Evolutionary conservation across 2,329 filamentous ascomycete genomes (phyloP).

Genomic region (Phaeoacremonium minimum): DNA sequence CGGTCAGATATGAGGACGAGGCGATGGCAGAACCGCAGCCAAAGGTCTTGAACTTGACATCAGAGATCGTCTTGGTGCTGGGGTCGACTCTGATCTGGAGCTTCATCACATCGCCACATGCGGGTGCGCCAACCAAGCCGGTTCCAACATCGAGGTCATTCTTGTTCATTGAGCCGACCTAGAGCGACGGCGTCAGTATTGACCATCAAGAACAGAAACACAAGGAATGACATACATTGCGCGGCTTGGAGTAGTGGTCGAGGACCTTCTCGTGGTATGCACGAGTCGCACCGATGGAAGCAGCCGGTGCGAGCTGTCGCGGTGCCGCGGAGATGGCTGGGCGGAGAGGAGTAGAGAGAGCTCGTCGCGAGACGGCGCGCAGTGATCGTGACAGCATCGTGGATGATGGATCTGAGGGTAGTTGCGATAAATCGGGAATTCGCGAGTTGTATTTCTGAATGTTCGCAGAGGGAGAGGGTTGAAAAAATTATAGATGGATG

Average conservation of each 20-base stretch:
- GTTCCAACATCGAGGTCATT: slow-evolving; percentile 80
- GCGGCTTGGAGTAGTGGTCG: slow-evolving; percentile 66
- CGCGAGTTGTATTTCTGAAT: no score
- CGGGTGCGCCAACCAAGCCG: slow-evolving; percentile 85
- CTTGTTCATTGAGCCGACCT: slow-evolving; percentile 61
- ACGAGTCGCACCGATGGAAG: slow-evolving; percentile 33
- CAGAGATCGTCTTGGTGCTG: slow-evolving; percentile 79
- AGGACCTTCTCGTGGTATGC: slow-evolving; percentile 59
- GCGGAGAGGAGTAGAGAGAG: slow-evolving; percentile 32
- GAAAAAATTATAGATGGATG: slow-evolving; percentile 3
- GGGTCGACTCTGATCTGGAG: slow-evolving; percentile 90
- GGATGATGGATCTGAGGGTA: slow-evolving; percentile 7
- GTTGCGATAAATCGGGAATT: slow-evolving; percentile 1
- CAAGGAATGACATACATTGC: not conserved
- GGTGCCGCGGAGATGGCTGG: slow-evolving; percentile 28
- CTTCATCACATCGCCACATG: slow-evolving; percentile 92
- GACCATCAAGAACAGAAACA: slow-evolving; percentile 17
- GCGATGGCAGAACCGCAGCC: slow-evolving; percentile 94
- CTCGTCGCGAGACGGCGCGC: slow-evolving; percentile 37
- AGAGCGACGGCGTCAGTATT: slow-evolving; percentile 38
- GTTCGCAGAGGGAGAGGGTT: not conserved
- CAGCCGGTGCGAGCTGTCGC: slow-evolving; percentile 35
- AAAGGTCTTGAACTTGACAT: slow-evolving; percentile 98
- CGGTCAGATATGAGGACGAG: slow-evolving; percentile 88
- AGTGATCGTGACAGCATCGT: slow-evolving; percentile 45